phyloP scores from a whole-genome alignment of 495 filamentous ascomycete species.

The Aspergillus cavernicola region DNA sequence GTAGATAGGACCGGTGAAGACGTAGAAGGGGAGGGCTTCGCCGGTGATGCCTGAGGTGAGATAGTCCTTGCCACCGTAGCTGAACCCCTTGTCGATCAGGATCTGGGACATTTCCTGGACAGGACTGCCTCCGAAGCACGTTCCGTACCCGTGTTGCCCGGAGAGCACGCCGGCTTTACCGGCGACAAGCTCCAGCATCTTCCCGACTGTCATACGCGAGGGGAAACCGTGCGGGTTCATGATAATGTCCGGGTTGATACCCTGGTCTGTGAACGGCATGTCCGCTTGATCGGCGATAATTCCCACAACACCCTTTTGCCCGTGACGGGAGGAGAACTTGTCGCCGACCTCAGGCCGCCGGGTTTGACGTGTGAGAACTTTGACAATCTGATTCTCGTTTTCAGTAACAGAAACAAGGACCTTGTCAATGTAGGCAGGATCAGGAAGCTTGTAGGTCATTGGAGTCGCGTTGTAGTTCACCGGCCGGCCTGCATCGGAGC shows the following conservation, averaged over 20 bases:
- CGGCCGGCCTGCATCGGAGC: slow-evolving; percentile 55
- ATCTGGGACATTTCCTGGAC: slow-evolving; percentile 85
- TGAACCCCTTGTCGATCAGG: slow-evolving; percentile 84
- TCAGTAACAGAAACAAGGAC: slow-evolving; percentile 88
- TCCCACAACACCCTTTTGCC: slow-evolving; percentile 96
- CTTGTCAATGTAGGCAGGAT: slow-evolving; percentile 88
- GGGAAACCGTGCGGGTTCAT: slow-evolving; percentile 99
- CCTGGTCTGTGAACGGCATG: slow-evolving; percentile 91
- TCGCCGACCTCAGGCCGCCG: slow-evolving; percentile 91
- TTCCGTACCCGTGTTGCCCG: slow-evolving; percentile 83
- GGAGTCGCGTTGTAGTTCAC: slow-evolving; percentile 64
- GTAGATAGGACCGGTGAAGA: slow-evolving; percentile 98
- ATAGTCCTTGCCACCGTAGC: slow-evolving; percentile 94
- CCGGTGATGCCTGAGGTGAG: slow-evolving; percentile 94
- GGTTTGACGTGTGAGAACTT: slow-evolving; percentile 89
- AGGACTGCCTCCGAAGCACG: slow-evolving; percentile 90
- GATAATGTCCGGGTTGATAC: slow-evolving; percentile 94
- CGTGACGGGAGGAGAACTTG: slow-evolving; percentile 97
- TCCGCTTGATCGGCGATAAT: slow-evolving; percentile 95
- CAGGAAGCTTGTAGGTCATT: slow-evolving; percentile 76
- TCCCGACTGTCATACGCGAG: slow-evolving; percentile 98
- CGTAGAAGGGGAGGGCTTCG: slow-evolving; percentile 87
- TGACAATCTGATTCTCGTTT: slow-evolving; percentile 72
- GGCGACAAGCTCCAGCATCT: slow-evolving; percentile 91
- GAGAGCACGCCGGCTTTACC: slow-evolving; percentile 88